Evolutionary conservation across 768 basidiomycete genomes (phyloP), one percentile per base, ranked within the genome.

Genomic region (Suillus weaverae): DNA sequence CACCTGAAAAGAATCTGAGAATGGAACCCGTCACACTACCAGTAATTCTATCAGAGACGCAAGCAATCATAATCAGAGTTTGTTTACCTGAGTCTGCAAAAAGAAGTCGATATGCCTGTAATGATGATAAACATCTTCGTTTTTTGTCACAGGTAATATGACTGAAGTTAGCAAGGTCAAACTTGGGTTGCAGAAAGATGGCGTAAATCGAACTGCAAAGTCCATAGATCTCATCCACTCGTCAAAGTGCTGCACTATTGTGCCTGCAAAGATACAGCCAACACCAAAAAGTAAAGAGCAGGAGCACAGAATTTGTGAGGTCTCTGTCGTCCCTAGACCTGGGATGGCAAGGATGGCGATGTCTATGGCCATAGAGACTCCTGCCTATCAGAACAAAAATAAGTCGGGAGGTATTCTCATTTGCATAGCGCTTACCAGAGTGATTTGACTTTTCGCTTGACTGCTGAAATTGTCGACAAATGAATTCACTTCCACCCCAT

Each of bases 261-360:
- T 60, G 39, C 60, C 60, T 5, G 38, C 39, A 11, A 60, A 44
- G 1, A 60, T 44, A 20, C 60, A 44, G 3, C 60, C 39, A 20
- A 44, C 60, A 44, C 36, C 60, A 0, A 60, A 30, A 60, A 60
- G 13, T 22, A 60, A 44, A 44, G 60, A 60, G 44, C 60, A 36
- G 5, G 60, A 39, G n/a, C 60, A 60, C 5, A 60, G 41, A 5
- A n/a, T 30, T 30, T 60, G 39, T 43, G 60, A 41, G 30, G 36
- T 41, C 32, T 7, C 30, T 7, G 16, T 30, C 3, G 10, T 32
- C 3, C 60, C 60, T 20, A 60, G 16, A 44, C 39, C 41, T 10
- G 60, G 60, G 16, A 60, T 32, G 11, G 60, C 60, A 44, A 60
- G 60, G 60, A 60, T 60, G 60, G 20, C 39, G 39, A 39, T 36